These are phyloP conservation scores for Fusarium anthophilum DNA, from an alignment of 2,329 filamentous ascomycete genomes.

Conservation along the genomic window DNA sequence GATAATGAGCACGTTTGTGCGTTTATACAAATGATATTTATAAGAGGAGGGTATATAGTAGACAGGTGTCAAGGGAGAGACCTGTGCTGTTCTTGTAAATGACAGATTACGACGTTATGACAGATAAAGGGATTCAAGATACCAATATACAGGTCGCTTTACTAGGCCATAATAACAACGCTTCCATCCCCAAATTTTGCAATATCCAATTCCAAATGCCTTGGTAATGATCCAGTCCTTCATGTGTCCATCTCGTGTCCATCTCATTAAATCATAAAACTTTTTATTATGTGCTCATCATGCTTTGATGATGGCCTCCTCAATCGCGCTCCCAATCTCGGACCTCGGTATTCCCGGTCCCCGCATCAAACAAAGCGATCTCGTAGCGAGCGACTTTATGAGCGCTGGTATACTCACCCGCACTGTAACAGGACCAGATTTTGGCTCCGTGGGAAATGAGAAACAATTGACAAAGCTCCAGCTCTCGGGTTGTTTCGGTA, in stretches of 20 bases:
- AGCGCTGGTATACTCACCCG: constrained; percentile 29
- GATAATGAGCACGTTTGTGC: background rate
- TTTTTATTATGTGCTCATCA: background rate
- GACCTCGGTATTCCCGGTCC: constrained; percentile 40
- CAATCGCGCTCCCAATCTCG: constrained; percentile 40
- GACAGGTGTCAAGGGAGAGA: background rate
- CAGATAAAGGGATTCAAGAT: constrained; percentile 26
- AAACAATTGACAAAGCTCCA: constrained; percentile 44
- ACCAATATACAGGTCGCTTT: constrained; percentile 32
- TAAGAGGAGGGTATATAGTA: background rate
- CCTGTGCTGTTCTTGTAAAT: constrained; percentile 9
- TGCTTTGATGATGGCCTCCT: constrained; percentile 32
- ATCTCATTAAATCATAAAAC: background rate
- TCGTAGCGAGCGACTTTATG: constrained; percentile 29
- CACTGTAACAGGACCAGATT: constrained; percentile 22
- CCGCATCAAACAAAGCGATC: constrained; percentile 35
- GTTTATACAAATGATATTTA: background rate
- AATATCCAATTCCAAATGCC: background rate
- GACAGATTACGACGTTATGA: constrained; percentile 40
- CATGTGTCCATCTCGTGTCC: background rate
- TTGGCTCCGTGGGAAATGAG: constrained; percentile 24
- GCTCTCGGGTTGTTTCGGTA: constrained; percentile 36
- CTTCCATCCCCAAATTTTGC: background rate
- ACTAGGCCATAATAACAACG: constrained; percentile 19
- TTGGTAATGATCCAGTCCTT: background rate